phyloP scores from a whole-genome alignment of 2,329 filamentous ascomycete species.

The Bertia moriformis region DNA sequence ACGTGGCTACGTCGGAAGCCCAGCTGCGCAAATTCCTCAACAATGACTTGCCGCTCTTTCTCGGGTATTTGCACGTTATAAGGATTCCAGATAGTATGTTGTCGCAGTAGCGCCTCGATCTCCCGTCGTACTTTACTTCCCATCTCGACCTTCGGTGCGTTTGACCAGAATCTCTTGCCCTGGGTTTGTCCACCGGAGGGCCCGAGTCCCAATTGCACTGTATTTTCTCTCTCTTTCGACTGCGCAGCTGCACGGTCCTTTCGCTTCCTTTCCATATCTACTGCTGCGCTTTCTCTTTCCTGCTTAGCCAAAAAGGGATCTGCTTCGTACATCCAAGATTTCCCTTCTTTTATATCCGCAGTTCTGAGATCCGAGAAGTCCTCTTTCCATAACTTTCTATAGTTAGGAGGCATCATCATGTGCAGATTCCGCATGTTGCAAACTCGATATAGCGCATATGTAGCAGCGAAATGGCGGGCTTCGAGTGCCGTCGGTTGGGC shows the following conservation, averaged over 20 bases:
- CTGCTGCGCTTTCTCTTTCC: slow-evolving; percentile 45
- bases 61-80: slow-evolving; percentile 35
- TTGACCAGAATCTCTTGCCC: slow-evolving; percentile 40
- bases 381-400: slow-evolving; percentile 57
- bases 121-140: slow-evolving; percentile 44
- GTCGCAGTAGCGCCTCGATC: slow-evolving; percentile 47
- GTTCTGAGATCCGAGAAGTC: slow-evolving; percentile 51
- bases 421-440: slow-evolving; percentile 60
- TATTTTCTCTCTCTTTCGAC: slow-evolving; percentile 27
- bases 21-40: slow-evolving; percentile 40
- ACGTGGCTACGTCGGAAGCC: slow-evolving; percentile 56
- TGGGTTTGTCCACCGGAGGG: slow-evolving; percentile 5
- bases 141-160: slow-evolving; percentile 56
- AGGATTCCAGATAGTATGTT: slow-evolving; percentile 52
- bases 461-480: slow-evolving; percentile 57
- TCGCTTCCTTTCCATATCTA: slow-evolving; percentile 41
- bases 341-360: slow-evolving; percentile 41
- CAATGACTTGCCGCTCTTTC: slow-evolving; percentile 26
- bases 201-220: slow-evolving; percentile 14
- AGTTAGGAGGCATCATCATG: slow-evolving; percentile 59
- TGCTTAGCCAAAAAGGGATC: slow-evolving; percentile 55
- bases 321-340: slow-evolving; percentile 57
- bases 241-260: slow-evolving; percentile 34
- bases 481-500: slow-evolving; percentile 50
- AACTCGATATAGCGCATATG: slow-evolving; percentile 54